Evolutionary conservation across 176 grass and related monocot species (phyloP).

Genomic region (Oryza meyeriana): DNA sequence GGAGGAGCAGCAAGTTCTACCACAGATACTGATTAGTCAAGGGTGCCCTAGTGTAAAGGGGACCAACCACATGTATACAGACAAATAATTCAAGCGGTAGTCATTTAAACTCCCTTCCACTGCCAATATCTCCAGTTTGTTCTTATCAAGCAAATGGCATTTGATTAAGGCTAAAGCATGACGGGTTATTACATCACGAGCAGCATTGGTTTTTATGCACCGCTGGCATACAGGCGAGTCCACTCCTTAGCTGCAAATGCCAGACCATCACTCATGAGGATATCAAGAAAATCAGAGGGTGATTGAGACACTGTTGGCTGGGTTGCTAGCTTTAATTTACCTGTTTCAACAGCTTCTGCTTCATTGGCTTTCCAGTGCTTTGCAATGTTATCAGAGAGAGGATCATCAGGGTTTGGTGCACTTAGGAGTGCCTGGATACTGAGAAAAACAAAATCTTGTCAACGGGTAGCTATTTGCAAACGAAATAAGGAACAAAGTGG

Average conservation of each 20-base stretch:
- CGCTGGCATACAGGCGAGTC: conserved; percentile 85
- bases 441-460: conserved; percentile 28
- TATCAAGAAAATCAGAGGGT: neutral
- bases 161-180: conserved; percentile 38
- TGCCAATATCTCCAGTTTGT: conserved; percentile 42
- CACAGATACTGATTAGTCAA: conserved; percentile 36
- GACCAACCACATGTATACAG: conserved; percentile 45
- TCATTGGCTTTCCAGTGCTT: conserved; percentile 99
- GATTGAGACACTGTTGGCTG: neutral
- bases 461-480: neutral
- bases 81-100: conserved; percentile 38
- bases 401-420: conserved; percentile 96
- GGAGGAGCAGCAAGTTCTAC: conserved; percentile 29
- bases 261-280: neutral
- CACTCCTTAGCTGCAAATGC: conserved; percentile 84
- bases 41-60: conserved; percentile 43
- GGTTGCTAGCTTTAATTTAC: conserved; percentile 31
- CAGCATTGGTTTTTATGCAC: conserved; percentile 36
- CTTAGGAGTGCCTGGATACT: conserved; percentile 98
- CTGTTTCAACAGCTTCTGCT: conserved; percentile 95
- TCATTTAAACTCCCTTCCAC: conserved; percentile 42
- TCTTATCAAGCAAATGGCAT: conserved; percentile 55
- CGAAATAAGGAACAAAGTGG: conserved; percentile 10
- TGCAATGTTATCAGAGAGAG: conserved; percentile 93
- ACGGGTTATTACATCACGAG: conserved; percentile 44